Conservation (phyloP, 371 early-diverging fungal genomes). For the Rhizomucor pusillus region DNA sequence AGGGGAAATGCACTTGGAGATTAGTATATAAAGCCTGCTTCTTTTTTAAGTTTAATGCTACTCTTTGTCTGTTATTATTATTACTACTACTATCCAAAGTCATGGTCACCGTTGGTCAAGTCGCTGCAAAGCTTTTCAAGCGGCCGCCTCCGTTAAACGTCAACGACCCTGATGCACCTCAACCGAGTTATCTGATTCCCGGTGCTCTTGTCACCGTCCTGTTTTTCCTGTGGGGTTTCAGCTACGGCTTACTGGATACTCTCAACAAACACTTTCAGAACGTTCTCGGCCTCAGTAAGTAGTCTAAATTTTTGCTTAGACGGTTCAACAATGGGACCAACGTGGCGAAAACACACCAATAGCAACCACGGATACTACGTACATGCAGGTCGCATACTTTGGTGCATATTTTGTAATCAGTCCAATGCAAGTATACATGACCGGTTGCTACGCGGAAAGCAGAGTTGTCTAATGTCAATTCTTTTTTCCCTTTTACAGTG, state of each 20-base stretch:
- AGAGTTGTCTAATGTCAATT: background rate
- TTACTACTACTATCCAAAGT: too few species aligned
- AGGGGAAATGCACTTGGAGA: too few species aligned
- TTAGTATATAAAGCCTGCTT: too few species aligned
- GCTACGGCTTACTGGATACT: conserved; percentile 46
- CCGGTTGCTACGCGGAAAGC: background rate
- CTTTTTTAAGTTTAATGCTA: too few species aligned
- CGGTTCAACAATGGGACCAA: background rate
- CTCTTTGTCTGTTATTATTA: too few species aligned
- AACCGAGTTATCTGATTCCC: conserved; percentile 25
- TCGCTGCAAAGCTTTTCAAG: too few species aligned
- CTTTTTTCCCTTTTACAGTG: conserved; percentile 17
- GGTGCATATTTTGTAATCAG: conserved; percentile 48
- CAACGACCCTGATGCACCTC: too few species aligned
- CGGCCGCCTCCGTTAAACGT: too few species aligned
- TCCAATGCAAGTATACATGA: conserved; percentile 37
- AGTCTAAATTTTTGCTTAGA: background rate
- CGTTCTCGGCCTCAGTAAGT: conserved; percentile 39
- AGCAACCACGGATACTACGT: conserved; percentile 46
- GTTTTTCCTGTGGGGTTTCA: conserved; percentile 52
- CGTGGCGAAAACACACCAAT: background rate
- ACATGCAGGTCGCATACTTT: conserved; percentile 51
- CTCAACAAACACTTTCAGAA: conserved; percentile 46
- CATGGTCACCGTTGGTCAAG: too few species aligned
- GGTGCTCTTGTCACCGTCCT: conserved; percentile 37